Evolutionary conservation across 2,329 filamentous ascomycete species (phyloP), one percentile per base, ranked within the genome.

Genomic region (Fusarium cicatricum): DNA sequence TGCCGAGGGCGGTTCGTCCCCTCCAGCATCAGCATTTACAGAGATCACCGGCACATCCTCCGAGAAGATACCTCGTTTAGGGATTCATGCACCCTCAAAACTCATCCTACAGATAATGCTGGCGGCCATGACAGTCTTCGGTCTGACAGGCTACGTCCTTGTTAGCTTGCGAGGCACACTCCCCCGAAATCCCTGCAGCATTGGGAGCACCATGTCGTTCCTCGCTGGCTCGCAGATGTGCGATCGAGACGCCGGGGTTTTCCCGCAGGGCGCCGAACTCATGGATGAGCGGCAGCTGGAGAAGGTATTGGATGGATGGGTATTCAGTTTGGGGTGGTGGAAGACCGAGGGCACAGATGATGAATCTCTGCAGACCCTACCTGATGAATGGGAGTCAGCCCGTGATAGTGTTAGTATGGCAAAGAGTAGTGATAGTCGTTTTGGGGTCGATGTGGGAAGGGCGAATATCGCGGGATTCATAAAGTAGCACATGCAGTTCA

Each of bases 191-290:
- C 52, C 52, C 11, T 34, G 34, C 39, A 55, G 39, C 36, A 31
- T 55, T 3, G 52, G 38, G 14, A 41, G 50, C 10, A 34, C 32
- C 7, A 41, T 54, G 54, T 10, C 17, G 5, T 17, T 48, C 4
- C 33, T 57, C 33, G 33, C 49, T 14, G 49, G 43, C 16, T 57
- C 49, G 4, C 49, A 38, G 12, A 16, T 57, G 2, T 53, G 54
- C 14, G 33, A 57, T 19, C 2, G 15, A 14, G 34, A 11, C 8
- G 10, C 31, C 2, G 32, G 29, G 11, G 42, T 45, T 2, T 9
- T 42, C 3, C 31, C 23, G 2, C 16, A 37, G 12, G 31, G 9
- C 34, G 31, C 37, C 11, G 33, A 49, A 14, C 29, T n/a, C 4
- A 32, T 31, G 43, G 14, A n/a, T 12, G 37, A 47, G 2, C 19